Base-by-base conservation (phyloP, 2,329 filamentous ascomycete species). In the Escovopsis weberi region DNA sequence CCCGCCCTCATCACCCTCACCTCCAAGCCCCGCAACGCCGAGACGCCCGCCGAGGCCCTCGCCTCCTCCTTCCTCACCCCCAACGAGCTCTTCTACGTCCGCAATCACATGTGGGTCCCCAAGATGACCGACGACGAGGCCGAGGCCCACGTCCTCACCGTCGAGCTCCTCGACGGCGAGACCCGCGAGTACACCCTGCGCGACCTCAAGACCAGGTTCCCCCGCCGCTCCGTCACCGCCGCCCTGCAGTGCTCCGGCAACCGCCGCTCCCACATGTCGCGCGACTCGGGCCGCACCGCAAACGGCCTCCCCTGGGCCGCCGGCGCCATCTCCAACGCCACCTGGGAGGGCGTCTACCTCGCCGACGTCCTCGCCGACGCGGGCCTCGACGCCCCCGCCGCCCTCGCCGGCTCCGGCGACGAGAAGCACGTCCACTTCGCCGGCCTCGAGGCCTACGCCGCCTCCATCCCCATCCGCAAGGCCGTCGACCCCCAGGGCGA, bases 71-170 rank as follows among this genome's bases (percentile, higher is more conserved):
- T 75, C 51, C 58, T 71, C 33, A 79, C 75, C 0, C 70, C 70
- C 4, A 71, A 69, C 36, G 61, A 67, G 28, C 59, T 74, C 1
- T 78, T 78, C 55, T 78, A 76, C 51, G 68, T 77, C 12, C 68
- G 75, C 18, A 75, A 79, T 50, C 75, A 79, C 57, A 74, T 79
- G 63, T 79, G 75, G 75, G 75, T 78, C 35, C 75, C 75, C 1
- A 57, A 59, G 6, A 55, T 73, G 2, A 51, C 58, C 4, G 49
- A 54, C 12, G 58, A 63, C 6, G 56, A 61, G 9, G 59, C 63
- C 0, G 57, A 58, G 4, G 47, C 62, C 6, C 65, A 78, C 51
- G 55, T 57, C 18, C 52, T 79, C 45, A 72, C 65, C 4, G 60
- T 79, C 35, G 74, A 77, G 57, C 62, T 78, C 4, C 63, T 66